phyloP scores from a whole-genome alignment of 352 stramenopile species.

The Globisporangium paddicum region DNA sequence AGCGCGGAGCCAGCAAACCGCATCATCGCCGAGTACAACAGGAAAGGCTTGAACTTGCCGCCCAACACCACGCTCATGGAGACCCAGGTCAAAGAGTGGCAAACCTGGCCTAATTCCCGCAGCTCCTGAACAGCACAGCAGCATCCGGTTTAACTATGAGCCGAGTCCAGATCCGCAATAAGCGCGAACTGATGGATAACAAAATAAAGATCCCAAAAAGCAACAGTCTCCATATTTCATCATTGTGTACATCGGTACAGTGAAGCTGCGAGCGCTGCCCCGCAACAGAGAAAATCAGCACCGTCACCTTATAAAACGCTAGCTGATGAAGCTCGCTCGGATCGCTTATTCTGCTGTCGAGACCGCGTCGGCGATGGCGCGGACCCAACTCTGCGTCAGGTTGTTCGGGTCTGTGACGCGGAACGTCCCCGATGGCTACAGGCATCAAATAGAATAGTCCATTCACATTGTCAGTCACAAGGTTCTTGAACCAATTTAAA shows the following conservation, averaged over 20 bases:
- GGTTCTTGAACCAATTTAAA: background rate
- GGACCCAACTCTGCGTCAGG: constrained; percentile 56
- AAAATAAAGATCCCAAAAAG: background rate
- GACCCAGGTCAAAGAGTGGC: background rate
- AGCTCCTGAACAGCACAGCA: background rate
- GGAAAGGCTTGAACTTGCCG: background rate
- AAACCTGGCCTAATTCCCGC: background rate
- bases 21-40: background rate
- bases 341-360: constrained; percentile 15
- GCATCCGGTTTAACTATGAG: background rate
- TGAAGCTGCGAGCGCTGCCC: background rate
- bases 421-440: constrained; percentile 23
- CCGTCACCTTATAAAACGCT: background rate
- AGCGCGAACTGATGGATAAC: background rate
- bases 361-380: constrained; percentile 38
- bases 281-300: background rate
- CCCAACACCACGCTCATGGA: background rate
- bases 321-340: background rate
- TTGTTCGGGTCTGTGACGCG: constrained; percentile 37
- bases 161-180: background rate
- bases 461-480: background rate
- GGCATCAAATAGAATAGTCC: background rate
- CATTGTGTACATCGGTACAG: constrained; percentile 2
- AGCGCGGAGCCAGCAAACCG: background rate
- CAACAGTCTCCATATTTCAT: background rate